Evolutionary conservation across 345 rosid genomes (phyloP), one percentile per base, ranked within the genome.

Genomic region (Xanthoceras sorbifolium): DNA sequence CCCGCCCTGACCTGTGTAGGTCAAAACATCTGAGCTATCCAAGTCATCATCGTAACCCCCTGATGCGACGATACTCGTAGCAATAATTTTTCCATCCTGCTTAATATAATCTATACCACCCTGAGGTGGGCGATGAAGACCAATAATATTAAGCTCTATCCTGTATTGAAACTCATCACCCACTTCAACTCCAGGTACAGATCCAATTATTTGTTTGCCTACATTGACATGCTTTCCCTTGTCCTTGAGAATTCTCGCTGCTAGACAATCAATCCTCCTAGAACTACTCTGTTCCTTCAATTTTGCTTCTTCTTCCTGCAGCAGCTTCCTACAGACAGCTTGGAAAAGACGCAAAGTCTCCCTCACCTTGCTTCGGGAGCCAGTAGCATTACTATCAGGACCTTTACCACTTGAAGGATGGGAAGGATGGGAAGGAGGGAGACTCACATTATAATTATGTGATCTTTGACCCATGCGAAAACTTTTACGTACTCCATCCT

Each of bases 131-230:
- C 87, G 92, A 84, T 94, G 98, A 28, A 93, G 90, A 34, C 98
- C 95, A 63, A 93, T 78, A 26, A 93, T 75, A 75, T 84, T 86
- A 31, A 93, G 97, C 77, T 94, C 95, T 6, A 89, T 83, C 52
- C 92, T 85, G 66, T 91, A 94, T 50, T 87, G 94, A 84, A 91
- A 94, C 77, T 85, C 97, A 74, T 94, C 98, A 4, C 98, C 97
- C 32, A 90, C 85, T 77, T 86, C 86, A 74, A 91, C 92, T 31
- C 97, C 98, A 0, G 98, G 98, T 71, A 94, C 87, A 20, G 85
- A 3, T 76, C 99, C 99, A 34, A 93, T 65, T 48, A 92, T 86
- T 25, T 76, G 85, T 50, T 72, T 75, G 40, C 90, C 87, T 0
- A 64, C 46, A 76, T 86, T 90, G 22, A 88, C 77, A 66, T 38